These are phyloP conservation scores for Neurospora sp. DNA, from an alignment of 495 filamentous ascomycete genomes.

Conservation along the genomic window DNA sequence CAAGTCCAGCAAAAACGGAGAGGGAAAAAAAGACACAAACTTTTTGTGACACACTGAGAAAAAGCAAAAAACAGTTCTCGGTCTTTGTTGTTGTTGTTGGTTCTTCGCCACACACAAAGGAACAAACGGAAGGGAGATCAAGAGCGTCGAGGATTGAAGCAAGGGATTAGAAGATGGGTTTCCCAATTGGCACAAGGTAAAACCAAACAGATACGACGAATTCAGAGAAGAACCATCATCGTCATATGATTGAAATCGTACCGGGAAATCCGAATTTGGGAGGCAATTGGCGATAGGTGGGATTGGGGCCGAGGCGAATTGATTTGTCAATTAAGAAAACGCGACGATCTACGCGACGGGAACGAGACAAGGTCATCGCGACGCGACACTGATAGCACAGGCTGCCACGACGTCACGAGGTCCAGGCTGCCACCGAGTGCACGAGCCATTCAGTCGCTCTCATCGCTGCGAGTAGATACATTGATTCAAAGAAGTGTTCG, in stretches of 20 bases:
- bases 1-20: background rate
- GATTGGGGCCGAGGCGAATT: background rate
- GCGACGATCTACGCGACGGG: conserved; percentile 16
- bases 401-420: conserved; percentile 20
- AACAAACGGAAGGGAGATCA: background rate
- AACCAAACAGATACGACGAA: background rate
- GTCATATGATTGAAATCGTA: background rate
- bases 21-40: background rate
- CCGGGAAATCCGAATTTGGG: background rate
- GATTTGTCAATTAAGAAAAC: conserved; percentile 9
- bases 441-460: background rate
- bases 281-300: background rate
- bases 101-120: background rate
- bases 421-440: background rate
- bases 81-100: background rate
- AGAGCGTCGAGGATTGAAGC: background rate
- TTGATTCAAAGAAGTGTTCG: no score
- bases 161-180: background rate
- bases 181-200: background rate
- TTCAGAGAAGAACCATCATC: background rate
- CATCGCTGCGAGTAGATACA: background rate
- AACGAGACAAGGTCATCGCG: conserved; percentile 6
- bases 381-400: conserved; percentile 5
- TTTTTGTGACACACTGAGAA: background rate
- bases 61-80: background rate